A percentile compares a stretch with the other conserved stretches of the same genome.
These are phyloP conservation scores for Colletotrichum kahawae DNA, from an alignment of 2,329 filamentous ascomycete species.

Conservation along the genomic window DNA sequence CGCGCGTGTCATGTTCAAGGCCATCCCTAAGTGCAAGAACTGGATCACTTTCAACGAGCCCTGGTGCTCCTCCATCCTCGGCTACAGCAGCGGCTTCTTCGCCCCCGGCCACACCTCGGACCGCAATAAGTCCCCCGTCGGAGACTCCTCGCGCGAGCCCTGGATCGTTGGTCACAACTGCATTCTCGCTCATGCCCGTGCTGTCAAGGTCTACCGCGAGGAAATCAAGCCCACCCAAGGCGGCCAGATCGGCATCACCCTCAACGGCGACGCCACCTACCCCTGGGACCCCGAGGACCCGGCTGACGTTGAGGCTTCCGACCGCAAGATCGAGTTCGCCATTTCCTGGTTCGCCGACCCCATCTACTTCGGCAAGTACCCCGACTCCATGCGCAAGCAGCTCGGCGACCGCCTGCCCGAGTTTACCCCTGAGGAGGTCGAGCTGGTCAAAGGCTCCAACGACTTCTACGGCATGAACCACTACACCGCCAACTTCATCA, in stretches of 20 bases:
- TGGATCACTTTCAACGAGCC: constrained; percentile 95
- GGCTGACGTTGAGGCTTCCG: constrained; percentile 74
- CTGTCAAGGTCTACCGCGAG: constrained; percentile 82
- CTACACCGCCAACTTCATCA: constrained; percentile 89
- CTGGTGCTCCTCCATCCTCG: constrained; percentile 82
- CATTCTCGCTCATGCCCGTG: constrained; percentile 78
- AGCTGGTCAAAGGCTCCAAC: constrained; percentile 82
- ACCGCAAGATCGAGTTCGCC: constrained; percentile 85
- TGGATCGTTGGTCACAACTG: constrained; percentile 86
- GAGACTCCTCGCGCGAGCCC: constrained; percentile 77
- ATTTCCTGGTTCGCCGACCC: constrained; percentile 91
- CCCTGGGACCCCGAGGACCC: constrained; percentile 83
- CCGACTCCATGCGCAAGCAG: constrained; percentile 81
- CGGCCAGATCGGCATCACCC: constrained; percentile 84
- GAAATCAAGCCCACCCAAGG: constrained; percentile 77
- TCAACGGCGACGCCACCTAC: constrained; percentile 84
- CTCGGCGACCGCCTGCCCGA: constrained; percentile 77
- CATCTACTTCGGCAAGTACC: constrained; percentile 84
- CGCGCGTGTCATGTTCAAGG: constrained; percentile 76
- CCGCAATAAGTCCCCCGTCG: constrained; percentile 70
- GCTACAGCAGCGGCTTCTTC: constrained; percentile 78
- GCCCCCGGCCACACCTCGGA: constrained; percentile 85
- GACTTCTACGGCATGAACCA: constrained; percentile 97
- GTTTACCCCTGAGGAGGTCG: constrained; percentile 74
- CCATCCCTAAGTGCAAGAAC: constrained; percentile 78